Base-by-base conservation (phyloP, 192 early-diverging fungal species). In the Pilaira anomala region DNA sequence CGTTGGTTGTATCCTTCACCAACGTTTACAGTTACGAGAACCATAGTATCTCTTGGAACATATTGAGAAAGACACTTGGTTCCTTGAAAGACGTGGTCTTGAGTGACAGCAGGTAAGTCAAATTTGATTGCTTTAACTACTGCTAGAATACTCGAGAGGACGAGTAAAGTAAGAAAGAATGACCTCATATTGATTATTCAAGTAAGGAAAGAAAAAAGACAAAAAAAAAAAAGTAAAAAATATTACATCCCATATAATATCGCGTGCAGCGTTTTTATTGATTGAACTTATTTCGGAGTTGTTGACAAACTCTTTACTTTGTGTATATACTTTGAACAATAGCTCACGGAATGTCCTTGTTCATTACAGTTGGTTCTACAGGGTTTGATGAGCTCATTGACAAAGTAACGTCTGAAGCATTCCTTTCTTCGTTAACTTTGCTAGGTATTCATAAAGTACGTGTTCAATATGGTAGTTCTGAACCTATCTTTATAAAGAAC, bases 321-420 rank as follows among this genome's bases (percentile, higher is more conserved):
- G n/a, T 6, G 12, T n/a, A 12, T 22, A 36, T 36, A 9, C 18
- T 29, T 33, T n/a, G n/a, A 33, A 8, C 29, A 14, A n/a, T 55
- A 6, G 9, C 7, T 16, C 33, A 9, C 4, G 13, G 3, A 39
- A 76, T 76, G 74, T 54, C 46, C 13, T 79, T 87, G 3, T 93
- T 94, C 65, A 86, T 94, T 25, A 96, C 93, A 0, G 93, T 97
- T 12, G 95, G 95, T n/a, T 90, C 93, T 16, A 96, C 93, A 2
- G 86, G 87, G 0, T 97, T 97, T 63, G 90, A 94, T 62, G 77
- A 79, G 8, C 81, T 97, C 8, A 68, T 96, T 40, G 33, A 63
- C 9, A 68, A 72, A 1, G 74, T 83, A 2, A 68, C 76, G 24
- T 75, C 78, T 18, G 25, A 45, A 4, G 39, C 66, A 14, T 81